Base-by-base conservation (phyloP, 1,139 yeast species). In the Geotrichum australiense region DNA sequence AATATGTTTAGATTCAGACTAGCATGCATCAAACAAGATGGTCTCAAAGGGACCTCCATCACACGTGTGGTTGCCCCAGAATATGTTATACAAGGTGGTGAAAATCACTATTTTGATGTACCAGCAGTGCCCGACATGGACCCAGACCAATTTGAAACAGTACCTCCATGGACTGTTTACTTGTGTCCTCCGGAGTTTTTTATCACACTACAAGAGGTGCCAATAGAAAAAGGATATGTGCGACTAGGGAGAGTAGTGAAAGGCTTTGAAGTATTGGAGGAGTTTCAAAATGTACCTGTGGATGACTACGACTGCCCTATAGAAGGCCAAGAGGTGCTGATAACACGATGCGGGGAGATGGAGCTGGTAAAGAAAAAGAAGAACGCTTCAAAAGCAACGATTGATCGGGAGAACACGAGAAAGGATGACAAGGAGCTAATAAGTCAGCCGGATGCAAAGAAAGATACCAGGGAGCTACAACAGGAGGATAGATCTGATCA, bases 81-180 rank as follows among this genome's bases (percentile, higher is more conserved):
- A 57, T 86, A 83, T 54, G 73, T 84, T 62, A 64, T 85, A n/a
- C 94, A 84, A 56, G 82, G 80, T 3, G 95, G 94, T 28, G 91
- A 81, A 5, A 57, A 65, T 0, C 28, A 77, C 81, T 0, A 89
- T 80, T 58, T 63, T 82, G 22, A 31, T n/a, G 12, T 28, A 1
- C 37, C 27, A 3, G 21, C 18, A 7, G n/a, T 12, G 7, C 5
- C 29, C n/a, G 29, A 26, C 5, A 26, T 11, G 6, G 29, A 26
- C 11, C n/a, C n/a, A 31, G 6, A 10, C 7, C 25, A n/a, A 7
- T n/a, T 10, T n/a, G 35, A 19, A 10, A 10, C 4, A 4, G 24
- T 4, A 4, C 6, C 14, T 19, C 14, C 23, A 19, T 23, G 35
- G 21, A 31, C 35, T 8, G 4, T 31, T 4, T 31, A 10, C 21